Percentiles rank a stretch among this genome's conserved stretches.
phyloP scores from a whole-genome alignment of 441 rosid species.

The Macaranga tanarius region DNA sequence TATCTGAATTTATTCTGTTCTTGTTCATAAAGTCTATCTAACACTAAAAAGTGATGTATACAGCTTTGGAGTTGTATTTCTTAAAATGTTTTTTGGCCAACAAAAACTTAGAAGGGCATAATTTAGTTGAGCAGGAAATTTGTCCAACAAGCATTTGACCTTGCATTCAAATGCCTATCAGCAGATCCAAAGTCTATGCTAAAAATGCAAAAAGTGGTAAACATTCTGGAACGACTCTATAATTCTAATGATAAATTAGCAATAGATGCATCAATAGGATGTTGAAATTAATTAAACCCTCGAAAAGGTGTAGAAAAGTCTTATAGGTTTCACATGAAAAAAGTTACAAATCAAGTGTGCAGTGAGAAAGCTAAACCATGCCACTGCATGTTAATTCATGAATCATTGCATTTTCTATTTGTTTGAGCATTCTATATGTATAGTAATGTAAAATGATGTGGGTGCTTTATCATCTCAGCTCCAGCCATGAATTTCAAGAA shows the following conservation, averaged over 20 bases:
- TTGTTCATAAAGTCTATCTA: too few relatives aligned
- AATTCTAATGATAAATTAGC: constrained; percentile 18
- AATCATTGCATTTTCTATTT: background rate
- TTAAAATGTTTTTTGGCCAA: too few relatives aligned
- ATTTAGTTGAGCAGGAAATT: too few relatives aligned
- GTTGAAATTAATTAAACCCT: constrained; percentile 12
- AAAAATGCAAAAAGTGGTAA: constrained; percentile 50
- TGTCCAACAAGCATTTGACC: constrained; percentile 45
- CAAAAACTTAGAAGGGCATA: too few relatives aligned
- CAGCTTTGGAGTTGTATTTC: too few relatives aligned
- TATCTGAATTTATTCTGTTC: background rate
- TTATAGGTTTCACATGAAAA: background rate
- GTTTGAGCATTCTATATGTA: too few relatives aligned
- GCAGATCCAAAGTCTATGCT: constrained; percentile 59
- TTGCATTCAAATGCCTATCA: constrained; percentile 68
- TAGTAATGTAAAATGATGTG: too few relatives aligned
- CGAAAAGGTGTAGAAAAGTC: background rate
- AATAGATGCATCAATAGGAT: constrained; percentile 7
- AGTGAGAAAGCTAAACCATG: background rate
- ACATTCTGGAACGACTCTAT: constrained; percentile 48
- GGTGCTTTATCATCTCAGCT: too few relatives aligned
- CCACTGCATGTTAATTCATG: background rate
- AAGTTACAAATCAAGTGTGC: background rate
- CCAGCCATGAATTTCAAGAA: too few relatives aligned
- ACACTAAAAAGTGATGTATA: too few relatives aligned